Conservation (phyloP, 2,329 filamentous ascomycete species). For the Emergomyces africanus region DNA sequence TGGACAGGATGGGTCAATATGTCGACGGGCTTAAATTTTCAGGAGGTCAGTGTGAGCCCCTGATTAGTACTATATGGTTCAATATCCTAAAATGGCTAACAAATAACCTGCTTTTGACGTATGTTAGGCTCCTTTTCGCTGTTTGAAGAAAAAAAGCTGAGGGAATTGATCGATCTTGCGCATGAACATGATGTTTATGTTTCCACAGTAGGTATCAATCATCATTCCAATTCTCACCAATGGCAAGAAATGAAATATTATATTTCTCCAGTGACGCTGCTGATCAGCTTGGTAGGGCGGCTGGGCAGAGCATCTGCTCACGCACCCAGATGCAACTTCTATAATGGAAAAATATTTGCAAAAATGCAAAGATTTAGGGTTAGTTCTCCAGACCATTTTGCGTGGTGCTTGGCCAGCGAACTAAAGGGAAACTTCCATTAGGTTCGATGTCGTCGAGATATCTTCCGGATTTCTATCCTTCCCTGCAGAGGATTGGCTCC, state of each 20-base stretch:
- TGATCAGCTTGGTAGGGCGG: constrained; percentile 28
- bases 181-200: constrained; percentile 40
- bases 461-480: constrained; percentile 43
- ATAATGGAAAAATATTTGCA: constrained; percentile 41
- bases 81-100: neutral
- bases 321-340: constrained; percentile 31
- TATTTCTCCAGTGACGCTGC: neutral
- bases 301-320: constrained; percentile 43
- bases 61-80: too few relatives aligned
- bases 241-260: neutral
- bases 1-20: constrained; percentile 38
- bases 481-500: constrained; percentile 42
- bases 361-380: constrained; percentile 41
- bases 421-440: constrained; percentile 6
- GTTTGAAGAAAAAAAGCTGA: constrained; percentile 34
- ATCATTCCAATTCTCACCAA: neutral
- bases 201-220: constrained; percentile 34
- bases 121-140: constrained; percentile 37
- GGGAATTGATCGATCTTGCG: constrained; percentile 38
- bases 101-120: too few relatives aligned
- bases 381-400: constrained; percentile 4
- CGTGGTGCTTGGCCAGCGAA: too few relatives aligned
- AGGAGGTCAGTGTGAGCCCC: constrained; percentile 21
- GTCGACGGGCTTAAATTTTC: constrained; percentile 46
- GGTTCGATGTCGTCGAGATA: constrained; percentile 43